Evolutionary conservation across 768 basidiomycete species (phyloP).

Genomic region (Neoboletus subvelutipes): DNA sequence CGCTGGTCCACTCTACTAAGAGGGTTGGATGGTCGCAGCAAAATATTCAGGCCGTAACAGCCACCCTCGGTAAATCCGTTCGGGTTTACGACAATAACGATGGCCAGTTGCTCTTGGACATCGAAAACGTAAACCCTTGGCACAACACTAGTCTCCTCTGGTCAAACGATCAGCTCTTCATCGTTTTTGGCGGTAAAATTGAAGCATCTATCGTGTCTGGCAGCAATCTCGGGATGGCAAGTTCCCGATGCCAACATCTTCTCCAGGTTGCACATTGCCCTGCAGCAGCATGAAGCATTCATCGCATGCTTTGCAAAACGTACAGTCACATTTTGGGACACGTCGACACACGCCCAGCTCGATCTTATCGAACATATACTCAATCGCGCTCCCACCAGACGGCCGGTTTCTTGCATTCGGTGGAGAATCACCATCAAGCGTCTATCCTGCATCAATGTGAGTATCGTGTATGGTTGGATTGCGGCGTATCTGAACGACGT

Average conservation of each 20-base stretch:
- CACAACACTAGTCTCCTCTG: slow-evolving; percentile 6
- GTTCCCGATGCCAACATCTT: background rate
- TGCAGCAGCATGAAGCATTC: background rate
- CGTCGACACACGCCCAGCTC: too few species aligned
- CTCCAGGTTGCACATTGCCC: background rate
- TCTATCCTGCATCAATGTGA: background rate
- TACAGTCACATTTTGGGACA: background rate
- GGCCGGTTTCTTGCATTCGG: background rate
- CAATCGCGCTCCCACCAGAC: background rate
- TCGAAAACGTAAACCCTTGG: background rate
- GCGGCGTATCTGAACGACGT: too few species aligned
- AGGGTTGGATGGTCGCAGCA: background rate
- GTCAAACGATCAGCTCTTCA: background rate
- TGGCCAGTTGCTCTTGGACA: background rate
- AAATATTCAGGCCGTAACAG: too few species aligned
- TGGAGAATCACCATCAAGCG: background rate
- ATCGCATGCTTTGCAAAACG: background rate
- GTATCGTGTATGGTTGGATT: background rate
- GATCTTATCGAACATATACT: too few species aligned
- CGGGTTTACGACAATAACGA: background rate
- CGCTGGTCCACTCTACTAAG: background rate
- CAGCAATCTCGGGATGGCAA: background rate
- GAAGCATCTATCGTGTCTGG: slow-evolving; percentile 2
- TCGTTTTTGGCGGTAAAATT: background rate
- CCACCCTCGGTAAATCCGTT: too few species aligned